phyloP scores from a whole-genome alignment of 495 filamentous ascomycete species.

The Aspergillus steynii region DNA sequence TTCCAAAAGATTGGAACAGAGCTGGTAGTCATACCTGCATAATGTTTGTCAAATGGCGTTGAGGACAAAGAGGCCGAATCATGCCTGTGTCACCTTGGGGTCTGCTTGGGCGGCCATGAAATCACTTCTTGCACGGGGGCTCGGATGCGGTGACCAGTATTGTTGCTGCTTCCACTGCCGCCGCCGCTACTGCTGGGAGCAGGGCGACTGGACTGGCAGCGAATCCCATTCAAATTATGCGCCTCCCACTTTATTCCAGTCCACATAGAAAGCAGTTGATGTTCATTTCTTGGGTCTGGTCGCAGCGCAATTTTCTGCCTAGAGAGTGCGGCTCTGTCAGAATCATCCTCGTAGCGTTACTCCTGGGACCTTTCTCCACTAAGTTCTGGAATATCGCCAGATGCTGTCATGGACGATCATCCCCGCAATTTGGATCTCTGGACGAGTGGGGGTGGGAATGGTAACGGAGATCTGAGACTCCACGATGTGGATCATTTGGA shows the following conservation, averaged over 20 bases:
- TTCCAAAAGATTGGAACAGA: neutral
- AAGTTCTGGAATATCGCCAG: neutral
- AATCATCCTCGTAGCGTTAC: no score
- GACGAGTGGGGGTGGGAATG: no score
- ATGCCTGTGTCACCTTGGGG: neutral
- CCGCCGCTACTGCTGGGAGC: neutral
- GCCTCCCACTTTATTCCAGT: no score
- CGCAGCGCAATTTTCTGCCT: neutral
- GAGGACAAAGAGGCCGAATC: neutral
- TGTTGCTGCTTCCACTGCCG: no score
- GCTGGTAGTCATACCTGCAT: neutral
- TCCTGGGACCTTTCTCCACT: neutral
- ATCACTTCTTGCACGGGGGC: neutral
- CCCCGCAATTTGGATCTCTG: neutral
- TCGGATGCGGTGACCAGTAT: neutral
- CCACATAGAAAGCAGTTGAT: no score
- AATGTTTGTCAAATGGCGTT: neutral
- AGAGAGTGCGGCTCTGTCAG: neutral
- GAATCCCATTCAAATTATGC: neutral
- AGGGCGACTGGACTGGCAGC: neutral
- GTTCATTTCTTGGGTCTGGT: neutral
- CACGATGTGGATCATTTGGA: neutral
- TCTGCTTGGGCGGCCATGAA: neutral
- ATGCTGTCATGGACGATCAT: neutral
- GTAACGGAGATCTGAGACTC: neutral